Percentiles rank a stretch among this genome's conserved stretches.
Conservation (phyloP, 1,139 yeast species). For the Sugiyamaella grinbergsii region DNA sequence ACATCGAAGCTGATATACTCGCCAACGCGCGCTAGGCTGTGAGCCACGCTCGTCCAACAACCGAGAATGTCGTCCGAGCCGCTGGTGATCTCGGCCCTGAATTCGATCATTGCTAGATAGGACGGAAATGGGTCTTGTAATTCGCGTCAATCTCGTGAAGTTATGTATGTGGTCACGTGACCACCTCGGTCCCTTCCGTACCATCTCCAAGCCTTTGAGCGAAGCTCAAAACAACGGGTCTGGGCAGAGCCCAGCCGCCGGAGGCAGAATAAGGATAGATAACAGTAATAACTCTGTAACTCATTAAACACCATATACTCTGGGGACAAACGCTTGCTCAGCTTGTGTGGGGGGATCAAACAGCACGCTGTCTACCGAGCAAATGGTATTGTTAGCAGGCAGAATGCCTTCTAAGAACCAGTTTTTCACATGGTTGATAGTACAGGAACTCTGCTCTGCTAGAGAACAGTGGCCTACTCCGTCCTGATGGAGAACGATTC, state of each 20-base stretch:
- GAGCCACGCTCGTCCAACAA: conserved; percentile 28
- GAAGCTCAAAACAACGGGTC: too few species aligned
- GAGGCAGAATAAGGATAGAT: not conserved
- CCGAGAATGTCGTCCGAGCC: conserved; percentile 9
- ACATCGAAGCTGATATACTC: conserved; percentile 29
- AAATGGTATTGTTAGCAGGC: conserved; percentile 22
- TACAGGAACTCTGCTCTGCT: conserved; percentile 25
- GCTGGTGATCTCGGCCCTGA: conserved; percentile 9
- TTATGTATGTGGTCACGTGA: not conserved
- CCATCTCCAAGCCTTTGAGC: too few species aligned
- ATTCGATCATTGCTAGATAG: conserved; percentile 10
- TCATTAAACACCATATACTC: conserved; percentile 4
- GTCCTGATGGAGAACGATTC: conserved; percentile 23
- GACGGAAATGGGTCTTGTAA: not conserved
- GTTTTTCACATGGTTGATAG: conserved; percentile 14
- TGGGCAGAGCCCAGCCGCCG: conserved; percentile 1
- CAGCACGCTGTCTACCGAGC: conserved; percentile 20
- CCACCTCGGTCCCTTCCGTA: too few species aligned
- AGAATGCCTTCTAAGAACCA: conserved; percentile 24
- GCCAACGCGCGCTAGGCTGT: conserved; percentile 27
- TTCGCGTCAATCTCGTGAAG: conserved; percentile 4
- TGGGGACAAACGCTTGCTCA: conserved; percentile 3
- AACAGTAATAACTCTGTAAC: too few species aligned
- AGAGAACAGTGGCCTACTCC: conserved; percentile 27
- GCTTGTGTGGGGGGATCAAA: conserved; percentile 9